A percentile compares a stretch with the other conserved stretches of the same genome.
Conservation (phyloP, 2,329 filamentous ascomycete genomes). For the Hirsutella thompsonii region DNA sequence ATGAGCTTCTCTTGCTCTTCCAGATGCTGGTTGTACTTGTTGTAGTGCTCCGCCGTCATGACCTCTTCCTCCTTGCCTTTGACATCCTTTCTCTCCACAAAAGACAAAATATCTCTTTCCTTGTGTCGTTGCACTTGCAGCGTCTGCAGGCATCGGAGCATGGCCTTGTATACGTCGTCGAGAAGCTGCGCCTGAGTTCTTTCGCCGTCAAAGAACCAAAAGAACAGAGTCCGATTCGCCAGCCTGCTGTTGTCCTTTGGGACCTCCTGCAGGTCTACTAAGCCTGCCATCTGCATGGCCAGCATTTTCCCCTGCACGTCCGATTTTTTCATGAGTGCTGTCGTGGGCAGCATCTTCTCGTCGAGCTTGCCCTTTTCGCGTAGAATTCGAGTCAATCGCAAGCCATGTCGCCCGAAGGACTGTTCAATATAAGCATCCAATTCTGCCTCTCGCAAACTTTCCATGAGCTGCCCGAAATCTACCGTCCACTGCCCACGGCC, state of each 20-base stretch:
- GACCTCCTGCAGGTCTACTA: constrained; percentile 87
- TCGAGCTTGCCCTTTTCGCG: constrained; percentile 85
- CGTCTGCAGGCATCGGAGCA: constrained; percentile 74
- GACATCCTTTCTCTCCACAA: constrained; percentile 77
- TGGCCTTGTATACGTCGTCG: constrained; percentile 77
- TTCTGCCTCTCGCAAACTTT: constrained; percentile 60
- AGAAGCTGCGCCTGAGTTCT: constrained; percentile 58
- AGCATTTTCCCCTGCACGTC: constrained; percentile 78
- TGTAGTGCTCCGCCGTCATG: constrained; percentile 61
- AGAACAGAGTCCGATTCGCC: constrained; percentile 73
- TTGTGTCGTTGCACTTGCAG: constrained; percentile 62
- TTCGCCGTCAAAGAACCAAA: constrained; percentile 81
- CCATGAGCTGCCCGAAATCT: constrained; percentile 63
- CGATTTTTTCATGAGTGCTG: constrained; percentile 72
- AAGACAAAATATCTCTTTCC: constrained; percentile 60
- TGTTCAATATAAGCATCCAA: constrained; percentile 72
- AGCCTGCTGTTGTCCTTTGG: constrained; percentile 75
- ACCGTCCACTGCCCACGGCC: constrained; percentile 69
- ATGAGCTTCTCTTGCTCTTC: constrained; percentile 62
- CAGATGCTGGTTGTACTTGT: constrained; percentile 43
- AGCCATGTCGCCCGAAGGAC: constrained; percentile 60
- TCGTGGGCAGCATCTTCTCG: constrained; percentile 72
- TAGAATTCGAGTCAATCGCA: constrained; percentile 76
- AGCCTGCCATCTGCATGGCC: constrained; percentile 72
- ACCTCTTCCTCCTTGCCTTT: constrained; percentile 72